phyloP scores from a whole-genome alignment of 495 filamentous ascomycete species.

The Penicillium dipodomyicola region DNA sequence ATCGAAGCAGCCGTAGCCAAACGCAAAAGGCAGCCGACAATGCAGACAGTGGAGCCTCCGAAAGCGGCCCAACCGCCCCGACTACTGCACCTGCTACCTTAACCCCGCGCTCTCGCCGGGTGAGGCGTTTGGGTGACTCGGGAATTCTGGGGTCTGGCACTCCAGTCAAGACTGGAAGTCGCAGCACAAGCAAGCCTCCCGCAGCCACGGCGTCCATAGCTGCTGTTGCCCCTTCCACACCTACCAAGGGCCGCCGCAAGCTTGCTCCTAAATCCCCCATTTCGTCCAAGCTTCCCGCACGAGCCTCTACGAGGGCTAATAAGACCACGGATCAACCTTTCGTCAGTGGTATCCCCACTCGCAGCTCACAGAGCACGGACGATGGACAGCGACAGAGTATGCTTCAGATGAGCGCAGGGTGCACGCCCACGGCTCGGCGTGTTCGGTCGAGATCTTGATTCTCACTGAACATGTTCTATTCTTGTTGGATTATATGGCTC shows the following conservation, averaged over 20 bases:
- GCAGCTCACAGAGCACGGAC: conserved; percentile 20
- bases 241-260: conserved; percentile 40
- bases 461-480: not conserved
- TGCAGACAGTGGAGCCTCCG: conserved; percentile 16
- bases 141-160: conserved; percentile 23
- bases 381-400: conserved; percentile 32
- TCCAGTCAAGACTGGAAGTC: conserved; percentile 26
- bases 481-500: not conserved
- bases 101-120: conserved; percentile 35
- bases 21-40: conserved; percentile 15
- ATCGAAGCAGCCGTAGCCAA: conserved; percentile 30
- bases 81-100: conserved; percentile 31
- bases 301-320: conserved; percentile 17
- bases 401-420: conserved; percentile 39
- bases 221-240: conserved; percentile 23
- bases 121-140: conserved; percentile 37
- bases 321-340: conserved; percentile 15
- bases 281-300: conserved; percentile 20
- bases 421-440: conserved; percentile 42
- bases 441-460: conserved; percentile 36
- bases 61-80: conserved; percentile 16
- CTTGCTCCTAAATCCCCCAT: conserved; percentile 41
- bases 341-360: conserved; percentile 28
- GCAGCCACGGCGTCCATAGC: conserved; percentile 10
- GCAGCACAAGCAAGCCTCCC: conserved; percentile 25